Evolutionary conservation across 2,329 filamentous ascomycete genomes (phyloP), one percentile per base, ranked within the genome.

Genomic region (Botrytis porri): DNA sequence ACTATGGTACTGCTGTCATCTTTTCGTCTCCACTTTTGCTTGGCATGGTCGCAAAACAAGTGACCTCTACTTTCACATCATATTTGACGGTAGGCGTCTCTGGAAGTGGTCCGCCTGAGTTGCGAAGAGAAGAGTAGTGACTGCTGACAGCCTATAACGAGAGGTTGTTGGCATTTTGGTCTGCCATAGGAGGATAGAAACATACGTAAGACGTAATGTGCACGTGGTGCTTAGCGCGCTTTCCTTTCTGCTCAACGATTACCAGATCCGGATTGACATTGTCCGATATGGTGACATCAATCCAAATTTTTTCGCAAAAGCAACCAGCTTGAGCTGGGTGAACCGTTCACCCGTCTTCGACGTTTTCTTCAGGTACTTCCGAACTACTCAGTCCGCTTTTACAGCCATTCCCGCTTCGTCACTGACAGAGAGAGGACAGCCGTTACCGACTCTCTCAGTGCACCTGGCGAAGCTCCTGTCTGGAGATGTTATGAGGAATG

Each of bases 261-360:
- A 7, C 84, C 57, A 16, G 83, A 83, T 77, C 84, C 85, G 81
- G 87, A 83, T 54, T n/a, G 51, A 72, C 20, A 29, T 57, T 61
- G 14, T 32, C 6, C 69, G 45, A 91, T 72, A 92, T 87, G 77
- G 86, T 86, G 71, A 93, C 88, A 79, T 92, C 87, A 70, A 86
- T 86, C 69, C 86, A 84, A 79, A 86, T 91, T 35, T 86, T 87
- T 87, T 85, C 41, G 88, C 87, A 81, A 92, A 92, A 9, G 90
- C 90, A 45, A 86, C 85, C 62, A 93, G 86, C 81, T 92, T 89
- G 82, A 90, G 86, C 73, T 92, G 89, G 79, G 90, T 90, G 39
- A 89, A 90, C 82, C 87, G 92, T 57, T 87, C 87, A 69, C 88
- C 88, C 43, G 85, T 84, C 77, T 86, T 85, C 43, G 87, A 86